Evolutionary conservation across 805 yeast species (phyloP), one percentile per base, ranked within the genome.

Genomic region (Isabelozyma gotoi): DNA sequence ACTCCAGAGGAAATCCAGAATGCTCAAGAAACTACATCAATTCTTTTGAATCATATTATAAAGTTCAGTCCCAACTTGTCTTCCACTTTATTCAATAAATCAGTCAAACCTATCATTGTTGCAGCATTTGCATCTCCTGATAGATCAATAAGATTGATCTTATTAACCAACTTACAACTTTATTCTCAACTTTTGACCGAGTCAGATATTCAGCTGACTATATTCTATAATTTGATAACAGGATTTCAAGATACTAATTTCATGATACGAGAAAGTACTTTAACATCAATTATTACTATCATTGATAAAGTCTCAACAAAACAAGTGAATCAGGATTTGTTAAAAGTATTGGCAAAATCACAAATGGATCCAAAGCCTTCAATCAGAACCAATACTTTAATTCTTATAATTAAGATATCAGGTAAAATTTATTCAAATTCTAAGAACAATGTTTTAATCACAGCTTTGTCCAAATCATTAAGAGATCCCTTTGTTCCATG

Each of bases 181-280:
- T 80, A 78, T 46, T 69, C 81, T 19, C 68, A 67, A 1, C 62
- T 62, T 31, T 60, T 89, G 17, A 71, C 80, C 2, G 80, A 79
- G 33, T 63, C 76, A 36, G 88, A 85, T 21, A 77, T 91, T 3
- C 84, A 84, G 49, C 82, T 77, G 50, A 81, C 78, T 50, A 74
- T 94, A 1, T 88, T 87, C 60, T 78, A 80, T 7, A 76, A 76
- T 38, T 72, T 87, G 53, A 65, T 84, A n/a, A 81, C 85, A 14
- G 98, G 99, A 0, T 85, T 92, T 55, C 80, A 83, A 27, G 99
- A 92, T 60, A 80, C 94, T 1, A 91, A 88, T 58, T 77, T 82
- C 3, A 75, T 84, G n/a, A 80, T 92, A 33, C 72, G 97, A 49
- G 86, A 86, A 50, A 88, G 84, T 41, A 87, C 97, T 0, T 69